Percentiles rank a stretch among this genome's conserved stretches.
Evolutionary conservation across 2,329 filamentous ascomycete genomes (phyloP).

Genomic region (Bimuria novae-zelandiae): DNA sequence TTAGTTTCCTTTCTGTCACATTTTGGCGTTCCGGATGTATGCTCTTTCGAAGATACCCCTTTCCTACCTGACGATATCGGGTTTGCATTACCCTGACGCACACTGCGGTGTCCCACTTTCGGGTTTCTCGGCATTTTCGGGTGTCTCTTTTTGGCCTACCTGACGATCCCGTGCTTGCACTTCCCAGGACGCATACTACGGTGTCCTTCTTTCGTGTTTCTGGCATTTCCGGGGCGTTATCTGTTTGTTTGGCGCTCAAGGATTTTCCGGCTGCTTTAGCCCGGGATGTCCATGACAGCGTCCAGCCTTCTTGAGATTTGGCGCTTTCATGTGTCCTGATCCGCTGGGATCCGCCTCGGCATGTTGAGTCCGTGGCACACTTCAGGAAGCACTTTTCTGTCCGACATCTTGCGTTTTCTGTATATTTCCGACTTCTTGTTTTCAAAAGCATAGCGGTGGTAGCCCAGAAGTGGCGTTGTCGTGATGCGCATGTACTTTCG

Average conservation of each 20-base stretch:
- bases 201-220: neutral
- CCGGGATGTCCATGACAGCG: too few relatives aligned
- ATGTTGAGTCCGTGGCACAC: too few relatives aligned
- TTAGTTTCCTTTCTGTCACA: neutral
- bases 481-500: neutral
- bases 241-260: too few relatives aligned
- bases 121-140: neutral
- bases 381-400: too few relatives aligned
- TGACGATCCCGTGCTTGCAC: too few relatives aligned
- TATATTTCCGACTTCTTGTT: neutral
- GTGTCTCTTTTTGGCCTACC: neutral
- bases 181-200: neutral
- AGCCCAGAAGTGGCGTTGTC: neutral
- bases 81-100: neutral
- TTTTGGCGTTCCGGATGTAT: neutral
- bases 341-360: too few relatives aligned
- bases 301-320: too few relatives aligned
- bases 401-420: neutral
- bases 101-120: neutral
- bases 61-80: neutral
- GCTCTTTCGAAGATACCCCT: constrained; percentile 1
- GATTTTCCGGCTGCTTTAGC: too few relatives aligned
- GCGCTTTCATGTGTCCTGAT: too few relatives aligned
- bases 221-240: neutral
- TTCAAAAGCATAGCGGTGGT: neutral